Evolutionary conservation across 2,329 filamentous ascomycete species (phyloP).

Genomic region (Phialophora macrospora): DNA sequence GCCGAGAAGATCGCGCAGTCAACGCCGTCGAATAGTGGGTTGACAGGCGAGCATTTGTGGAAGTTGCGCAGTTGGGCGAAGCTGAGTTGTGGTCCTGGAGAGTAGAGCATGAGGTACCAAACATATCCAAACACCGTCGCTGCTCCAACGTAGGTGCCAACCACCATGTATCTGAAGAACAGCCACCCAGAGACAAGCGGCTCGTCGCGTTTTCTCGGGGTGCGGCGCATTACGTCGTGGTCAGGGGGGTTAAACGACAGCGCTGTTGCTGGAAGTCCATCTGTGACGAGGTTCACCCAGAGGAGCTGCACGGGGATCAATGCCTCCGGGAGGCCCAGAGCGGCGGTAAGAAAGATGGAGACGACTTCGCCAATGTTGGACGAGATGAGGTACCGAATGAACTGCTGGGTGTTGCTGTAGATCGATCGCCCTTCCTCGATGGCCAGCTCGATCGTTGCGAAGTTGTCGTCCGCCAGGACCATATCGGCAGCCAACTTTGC

Average conservation of each 20-base stretch:
- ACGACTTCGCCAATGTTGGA: slow-evolving; percentile 99
- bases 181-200: slow-evolving; percentile 91
- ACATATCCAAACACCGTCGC: slow-evolving; percentile 96
- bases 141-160: slow-evolving; percentile 90
- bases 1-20: slow-evolving; percentile 91
- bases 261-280: slow-evolving; percentile 93
- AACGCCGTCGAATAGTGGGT: slow-evolving; percentile 78
- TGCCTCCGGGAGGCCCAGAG: slow-evolving; percentile 95
- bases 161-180: slow-evolving; percentile 96
- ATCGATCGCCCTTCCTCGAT: slow-evolving; percentile 97
- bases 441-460: slow-evolving; percentile 93
- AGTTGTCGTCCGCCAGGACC: slow-evolving; percentile 98
- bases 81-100: slow-evolving; percentile 83
- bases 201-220: slow-evolving; percentile 90
- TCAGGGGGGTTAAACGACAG: slow-evolving; percentile 99
- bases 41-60: slow-evolving; percentile 74
- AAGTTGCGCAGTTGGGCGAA: slow-evolving; percentile 92
- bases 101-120: slow-evolving; percentile 99
- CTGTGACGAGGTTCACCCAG: slow-evolving; percentile 98
- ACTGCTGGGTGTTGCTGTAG: slow-evolving; percentile 99
- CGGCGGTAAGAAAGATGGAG: slow-evolving; percentile 96
- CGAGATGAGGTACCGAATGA: slow-evolving; percentile 98
- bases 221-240: slow-evolving; percentile 94
- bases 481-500: slow-evolving; percentile 96
- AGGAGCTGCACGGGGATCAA: slow-evolving; percentile 95